Evolutionary conservation across 176 grass and related monocot species (phyloP).

Genomic region (Raddia distichophylla): DNA sequence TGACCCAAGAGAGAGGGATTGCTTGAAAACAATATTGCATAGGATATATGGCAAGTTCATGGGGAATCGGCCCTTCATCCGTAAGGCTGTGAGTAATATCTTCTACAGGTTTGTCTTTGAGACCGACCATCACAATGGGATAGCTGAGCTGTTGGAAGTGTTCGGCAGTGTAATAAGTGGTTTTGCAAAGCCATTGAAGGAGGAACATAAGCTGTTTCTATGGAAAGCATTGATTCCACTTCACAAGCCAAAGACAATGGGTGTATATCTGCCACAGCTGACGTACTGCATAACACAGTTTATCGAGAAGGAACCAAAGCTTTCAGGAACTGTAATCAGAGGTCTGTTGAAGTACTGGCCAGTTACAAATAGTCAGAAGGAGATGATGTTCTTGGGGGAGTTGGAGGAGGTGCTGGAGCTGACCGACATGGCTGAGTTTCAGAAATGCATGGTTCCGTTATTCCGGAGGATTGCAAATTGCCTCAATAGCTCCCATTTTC

Average conservation of each 20-base stretch:
- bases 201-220: constrained; percentile 90
- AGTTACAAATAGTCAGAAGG: constrained; percentile 90
- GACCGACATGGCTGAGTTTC: constrained; percentile 78
- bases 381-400: constrained; percentile 98
- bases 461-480: constrained; percentile 72
- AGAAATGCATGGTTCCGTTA: constrained; percentile 85
- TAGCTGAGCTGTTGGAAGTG: constrained; percentile 84
- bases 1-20: constrained; percentile 91
- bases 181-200: constrained; percentile 89
- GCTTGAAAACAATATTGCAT: constrained; percentile 78
- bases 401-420: constrained; percentile 88
- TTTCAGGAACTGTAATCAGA: constrained; percentile 74
- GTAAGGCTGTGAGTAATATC: constrained; percentile 86
- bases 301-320: constrained; percentile 90
- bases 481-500: constrained; percentile 94
- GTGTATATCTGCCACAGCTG: constrained; percentile 77
- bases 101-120: constrained; percentile 84
- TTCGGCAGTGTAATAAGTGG: constrained; percentile 89
- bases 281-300: constrained; percentile 91
- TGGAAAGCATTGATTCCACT: constrained; percentile 80
- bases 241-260: constrained; percentile 77
- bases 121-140: constrained; percentile 80
- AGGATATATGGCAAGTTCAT: constrained; percentile 90
- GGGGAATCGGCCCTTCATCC: constrained; percentile 80
- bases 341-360: constrained; percentile 92